These are phyloP conservation scores for Heracleum sosnowskyi DNA, from an alignment of 129 eudicot species.

Conservation along the genomic window DNA sequence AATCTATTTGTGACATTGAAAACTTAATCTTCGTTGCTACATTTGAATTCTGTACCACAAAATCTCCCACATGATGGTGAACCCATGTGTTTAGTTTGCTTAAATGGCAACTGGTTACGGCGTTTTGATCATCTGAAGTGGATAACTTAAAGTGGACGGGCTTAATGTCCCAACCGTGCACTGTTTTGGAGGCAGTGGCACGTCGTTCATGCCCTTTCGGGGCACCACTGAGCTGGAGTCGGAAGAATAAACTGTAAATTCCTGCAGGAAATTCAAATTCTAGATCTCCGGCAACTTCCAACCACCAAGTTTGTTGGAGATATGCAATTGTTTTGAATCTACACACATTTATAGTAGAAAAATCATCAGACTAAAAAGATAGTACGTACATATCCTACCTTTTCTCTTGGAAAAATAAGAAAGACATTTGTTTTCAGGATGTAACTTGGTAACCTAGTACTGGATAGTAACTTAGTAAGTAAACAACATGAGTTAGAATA, in stretches of 20 bases:
- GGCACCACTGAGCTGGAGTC: conserved; percentile 50
- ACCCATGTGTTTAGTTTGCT: conserved; percentile 44
- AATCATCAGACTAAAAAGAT: background rate
- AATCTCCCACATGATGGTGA: conserved; percentile 63
- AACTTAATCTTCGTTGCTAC: conserved; percentile 40
- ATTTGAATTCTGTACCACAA: conserved; percentile 31
- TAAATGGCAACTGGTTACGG: conserved; percentile 29
- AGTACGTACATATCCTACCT: too few species aligned
- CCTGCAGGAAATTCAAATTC: conserved; percentile 71
- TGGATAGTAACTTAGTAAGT: too few species aligned
- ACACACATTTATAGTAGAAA: background rate
- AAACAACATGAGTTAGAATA: too few species aligned
- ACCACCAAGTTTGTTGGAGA: conserved; percentile 93
- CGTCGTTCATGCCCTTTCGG: conserved; percentile 21
- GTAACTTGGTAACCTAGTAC: too few species aligned
- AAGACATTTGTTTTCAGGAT: too few species aligned
- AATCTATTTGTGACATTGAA: conserved; percentile 79
- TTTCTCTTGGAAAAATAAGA: too few species aligned
- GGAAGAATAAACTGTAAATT: conserved; percentile 59
- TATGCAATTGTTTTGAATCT: conserved; percentile 71
- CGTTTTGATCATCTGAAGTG: conserved; percentile 36
- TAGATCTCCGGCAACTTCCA: conserved; percentile 67
- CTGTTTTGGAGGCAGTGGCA: conserved; percentile 20
- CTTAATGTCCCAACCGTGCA: conserved; percentile 68
- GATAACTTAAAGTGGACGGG: conserved; percentile 59